Evolutionary conservation across 1,284 basidiomycete genomes (phyloP).

Genomic region (Tylopilus sp.): DNA sequence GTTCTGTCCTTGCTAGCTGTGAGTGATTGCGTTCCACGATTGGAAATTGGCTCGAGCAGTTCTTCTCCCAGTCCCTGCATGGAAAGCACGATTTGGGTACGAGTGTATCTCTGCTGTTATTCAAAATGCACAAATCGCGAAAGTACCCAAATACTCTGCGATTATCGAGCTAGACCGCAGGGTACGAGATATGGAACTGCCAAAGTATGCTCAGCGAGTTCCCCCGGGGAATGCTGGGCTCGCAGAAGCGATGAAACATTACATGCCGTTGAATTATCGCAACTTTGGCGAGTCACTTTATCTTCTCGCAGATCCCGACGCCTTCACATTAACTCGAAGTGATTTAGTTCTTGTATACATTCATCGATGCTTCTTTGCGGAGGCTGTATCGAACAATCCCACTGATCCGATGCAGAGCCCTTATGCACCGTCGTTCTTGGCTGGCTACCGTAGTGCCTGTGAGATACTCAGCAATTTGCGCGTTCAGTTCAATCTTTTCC

Average conservation of each 20-base stretch:
- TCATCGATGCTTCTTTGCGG: slow-evolving; percentile 64
- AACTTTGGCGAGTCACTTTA: slow-evolving; percentile 48
- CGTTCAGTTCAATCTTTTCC: slow-evolving; percentile 50
- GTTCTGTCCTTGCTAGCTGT: slow-evolving; percentile 51
- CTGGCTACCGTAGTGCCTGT: slow-evolving; percentile 59
- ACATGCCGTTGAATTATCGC: slow-evolving; percentile 63
- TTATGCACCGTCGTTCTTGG: slow-evolving; percentile 62
- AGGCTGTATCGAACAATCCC: slow-evolving; percentile 54
- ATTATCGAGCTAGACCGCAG: slow-evolving; percentile 60
- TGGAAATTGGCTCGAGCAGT: neutral
- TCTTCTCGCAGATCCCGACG: slow-evolving; percentile 10
- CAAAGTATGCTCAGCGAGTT: slow-evolving; percentile 45
- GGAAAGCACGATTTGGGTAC: slow-evolving; percentile 68
- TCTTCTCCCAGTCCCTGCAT: slow-evolving; percentile 50
- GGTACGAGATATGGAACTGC: slow-evolving; percentile 58
- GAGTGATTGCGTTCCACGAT: slow-evolving; percentile 25
- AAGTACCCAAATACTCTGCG: slow-evolving; percentile 58
- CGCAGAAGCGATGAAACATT: slow-evolving; percentile 54
- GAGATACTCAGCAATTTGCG: slow-evolving; percentile 48
- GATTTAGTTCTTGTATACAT: slow-evolving; percentile 57
- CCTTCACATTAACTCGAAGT: slow-evolving; percentile 1
- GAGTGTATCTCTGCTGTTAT: slow-evolving; percentile 64
- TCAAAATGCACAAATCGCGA: slow-evolving; percentile 57
- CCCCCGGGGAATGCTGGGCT: slow-evolving; percentile 42
- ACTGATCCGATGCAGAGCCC: slow-evolving; percentile 56